These are phyloP conservation scores for Ascochyta lentis DNA, from an alignment of 2,329 filamentous ascomycete species.

Conservation along the genomic window DNA sequence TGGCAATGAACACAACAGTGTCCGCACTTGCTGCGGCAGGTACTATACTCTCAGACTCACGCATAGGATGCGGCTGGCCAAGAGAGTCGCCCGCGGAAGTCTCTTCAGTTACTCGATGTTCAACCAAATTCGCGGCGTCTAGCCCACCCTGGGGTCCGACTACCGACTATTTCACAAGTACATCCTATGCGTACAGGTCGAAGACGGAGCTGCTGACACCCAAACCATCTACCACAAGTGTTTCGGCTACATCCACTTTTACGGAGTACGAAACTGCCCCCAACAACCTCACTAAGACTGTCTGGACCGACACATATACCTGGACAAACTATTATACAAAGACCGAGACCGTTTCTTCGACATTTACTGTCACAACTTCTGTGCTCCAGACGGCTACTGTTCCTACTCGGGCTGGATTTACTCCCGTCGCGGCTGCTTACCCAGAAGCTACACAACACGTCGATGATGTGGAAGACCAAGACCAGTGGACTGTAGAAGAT, in stretches of 20 bases:
- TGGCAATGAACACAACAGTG: constrained; percentile 7
- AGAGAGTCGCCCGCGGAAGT: constrained; percentile 2
- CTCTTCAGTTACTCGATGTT: constrained; percentile 10
- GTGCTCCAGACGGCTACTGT: constrained; percentile 4
- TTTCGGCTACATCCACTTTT: constrained; percentile 11
- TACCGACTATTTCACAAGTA: constrained; percentile 13
- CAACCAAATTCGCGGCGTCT: constrained; percentile 7
- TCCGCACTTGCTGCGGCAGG: constrained; percentile 4
- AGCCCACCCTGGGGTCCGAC: constrained; percentile 10
- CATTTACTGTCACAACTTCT: constrained; percentile 5
- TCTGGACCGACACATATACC: constrained; percentile 18
- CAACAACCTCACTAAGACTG: constrained; percentile 12
- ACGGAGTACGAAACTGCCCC: constrained; percentile 11
- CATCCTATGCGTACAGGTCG: constrained; percentile 11
- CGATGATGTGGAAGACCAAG: constrained; percentile 7
- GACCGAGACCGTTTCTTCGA: constrained; percentile 4
- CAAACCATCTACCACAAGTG: constrained; percentile 14
- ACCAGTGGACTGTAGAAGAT: constrained; percentile 14
- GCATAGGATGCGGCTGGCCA: background rate
- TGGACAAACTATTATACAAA: constrained; percentile 13
- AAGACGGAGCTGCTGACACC: constrained; percentile 15
- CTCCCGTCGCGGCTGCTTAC: constrained; percentile 5
- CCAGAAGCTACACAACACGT: constrained; percentile 13
- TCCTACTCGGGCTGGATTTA: constrained; percentile 8
- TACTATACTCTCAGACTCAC: background rate